Evolutionary conservation across 306 rosid genomes (phyloP), one percentile per base, ranked within the genome.

Genomic region (Prunus salicina): DNA sequence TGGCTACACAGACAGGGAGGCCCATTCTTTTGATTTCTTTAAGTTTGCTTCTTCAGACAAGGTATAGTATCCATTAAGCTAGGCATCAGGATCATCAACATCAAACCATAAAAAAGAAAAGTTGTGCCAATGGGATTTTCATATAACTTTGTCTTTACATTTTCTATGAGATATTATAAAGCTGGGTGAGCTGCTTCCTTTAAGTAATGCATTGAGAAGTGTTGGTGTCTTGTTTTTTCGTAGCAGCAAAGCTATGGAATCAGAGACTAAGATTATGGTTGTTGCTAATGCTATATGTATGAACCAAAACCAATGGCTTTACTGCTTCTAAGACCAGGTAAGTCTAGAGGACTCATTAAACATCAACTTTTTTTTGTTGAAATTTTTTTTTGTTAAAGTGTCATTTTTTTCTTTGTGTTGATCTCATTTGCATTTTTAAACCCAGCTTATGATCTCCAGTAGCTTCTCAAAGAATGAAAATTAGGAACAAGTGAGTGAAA

Each of bases 21-120:
- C 85, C 96, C 96, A 79, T 75, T 79, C 84, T 82, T 88, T 87
- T 81, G 82, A 78, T 86, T 81, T 88, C 83, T 84, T 93, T 69
- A 84, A 82, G 86, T 75, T 88, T 87, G 90, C 84, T 87, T 88
- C 92, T 82, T 80, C 92, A 89, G 94, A 87, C 93, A 93, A 86
- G 88, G 91, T 85, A 87, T 85, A 90, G 97, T 90, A 89, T 86
- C 82, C 86, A 86, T 84, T 86, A 87, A 93, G 96, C 82, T 87
- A 91, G 87, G 96, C 91, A 90, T 90, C 91, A 81, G 73, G 86
- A 79, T 84, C 84, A 85, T 87, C 73, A 82, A 75, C 82, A 87
- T 77, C 75, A 78, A 73, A 82, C 86, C 81, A 86, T 67, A 78
- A 75, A 56, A 20, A 80, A 60, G 64, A 82, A 81, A 84, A 77